Percentiles rank a stretch among this genome's conserved stretches.
Evolutionary conservation across 2,329 filamentous ascomycete genomes (phyloP).

Genomic region (Arthrobotrys sinensis): DNA sequence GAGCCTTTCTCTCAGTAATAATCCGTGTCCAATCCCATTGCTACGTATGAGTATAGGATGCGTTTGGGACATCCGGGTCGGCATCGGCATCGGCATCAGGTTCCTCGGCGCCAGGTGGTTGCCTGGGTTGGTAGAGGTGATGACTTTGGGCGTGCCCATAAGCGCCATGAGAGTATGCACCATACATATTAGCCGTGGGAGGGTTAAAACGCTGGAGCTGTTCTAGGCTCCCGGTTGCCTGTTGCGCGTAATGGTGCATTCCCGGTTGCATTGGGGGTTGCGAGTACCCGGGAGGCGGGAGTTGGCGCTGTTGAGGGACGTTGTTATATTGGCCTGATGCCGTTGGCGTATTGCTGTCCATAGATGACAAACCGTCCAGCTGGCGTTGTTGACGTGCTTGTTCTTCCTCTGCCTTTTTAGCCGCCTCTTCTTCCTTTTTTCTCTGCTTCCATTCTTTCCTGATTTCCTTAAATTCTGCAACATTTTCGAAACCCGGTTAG

Average conservation of each 20-base stretch:
- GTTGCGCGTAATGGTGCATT: constrained; percentile 77
- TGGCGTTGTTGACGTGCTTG: constrained; percentile 75
- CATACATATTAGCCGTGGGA: constrained; percentile 48
- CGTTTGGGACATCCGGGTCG: constrained; percentile 64
- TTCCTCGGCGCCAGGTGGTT: constrained; percentile 62
- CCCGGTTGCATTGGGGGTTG: constrained; percentile 74
- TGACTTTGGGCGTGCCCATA: constrained; percentile 54
- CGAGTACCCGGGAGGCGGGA: constrained; percentile 81
- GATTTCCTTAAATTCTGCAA: constrained; percentile 96
- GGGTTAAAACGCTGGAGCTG: constrained; percentile 57
- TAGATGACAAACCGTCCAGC: constrained; percentile 71
- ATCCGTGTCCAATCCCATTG: not conserved
- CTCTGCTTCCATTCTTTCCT: constrained; percentile 99
- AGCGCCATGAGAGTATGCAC: constrained; percentile 48
- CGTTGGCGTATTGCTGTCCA: constrained; percentile 71
- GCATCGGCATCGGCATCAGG: constrained; percentile 64
- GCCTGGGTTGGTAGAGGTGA: constrained; percentile 58
- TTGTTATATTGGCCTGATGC: constrained; percentile 70
- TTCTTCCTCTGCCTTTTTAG: constrained; percentile 91
- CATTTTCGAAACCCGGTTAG: not conserved
- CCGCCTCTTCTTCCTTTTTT: constrained; percentile 97
- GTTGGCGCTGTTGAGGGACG: constrained; percentile 75
- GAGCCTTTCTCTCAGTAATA: not conserved
- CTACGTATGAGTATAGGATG: constrained; percentile 62
- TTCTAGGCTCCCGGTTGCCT: constrained; percentile 68